A percentile compares a stretch with the other conserved stretches of the same genome.
These are phyloP conservation scores for Borovskyia barvae DNA, from an alignment of 208 protist species.

Conservation along the genomic window DNA sequence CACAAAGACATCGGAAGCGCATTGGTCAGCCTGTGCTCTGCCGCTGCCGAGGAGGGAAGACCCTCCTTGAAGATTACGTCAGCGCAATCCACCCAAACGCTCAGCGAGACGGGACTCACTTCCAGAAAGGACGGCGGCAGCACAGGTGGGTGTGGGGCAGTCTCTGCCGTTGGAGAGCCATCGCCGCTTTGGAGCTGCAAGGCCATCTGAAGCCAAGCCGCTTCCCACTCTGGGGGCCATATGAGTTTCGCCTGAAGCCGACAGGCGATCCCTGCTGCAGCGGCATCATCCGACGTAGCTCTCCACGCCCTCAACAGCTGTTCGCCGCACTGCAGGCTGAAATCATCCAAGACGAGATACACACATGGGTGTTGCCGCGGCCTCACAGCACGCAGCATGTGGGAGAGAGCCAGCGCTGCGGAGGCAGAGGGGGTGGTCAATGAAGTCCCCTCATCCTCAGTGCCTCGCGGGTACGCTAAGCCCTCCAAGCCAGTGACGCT, in stretches of 20 bases:
- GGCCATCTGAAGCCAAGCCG: background rate
- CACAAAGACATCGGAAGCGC: conserved; percentile 3
- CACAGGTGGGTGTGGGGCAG: too few species aligned
- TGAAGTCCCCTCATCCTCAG: too few species aligned
- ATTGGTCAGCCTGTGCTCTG: background rate
- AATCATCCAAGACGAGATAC: conserved; percentile 9
- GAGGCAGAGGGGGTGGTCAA: too few species aligned
- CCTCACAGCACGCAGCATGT: background rate
- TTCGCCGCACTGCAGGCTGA: conserved; percentile 4
- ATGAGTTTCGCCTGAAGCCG: conserved; percentile 13
- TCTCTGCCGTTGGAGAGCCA: too few species aligned
- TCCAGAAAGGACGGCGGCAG: too few species aligned
- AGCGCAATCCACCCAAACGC: conserved; percentile 7
- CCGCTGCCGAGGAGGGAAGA: background rate
- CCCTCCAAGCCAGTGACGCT: too few species aligned
- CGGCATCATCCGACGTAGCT: background rate
- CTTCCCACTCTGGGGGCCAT: conserved; percentile 16
- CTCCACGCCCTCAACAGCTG: conserved; percentile 3
- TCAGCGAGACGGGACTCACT: background rate
- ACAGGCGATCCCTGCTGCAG: background rate
- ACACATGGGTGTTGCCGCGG: conserved; percentile 6
- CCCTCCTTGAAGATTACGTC: conserved; percentile 2
- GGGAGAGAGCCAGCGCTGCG: conserved; percentile 1
- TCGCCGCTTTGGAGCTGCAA: background rate
- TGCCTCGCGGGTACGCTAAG: too few species aligned